These are phyloP conservation scores for Iodosphaeria phyllophila DNA, from an alignment of 2,329 filamentous ascomycete species.

Conservation along the genomic window DNA sequence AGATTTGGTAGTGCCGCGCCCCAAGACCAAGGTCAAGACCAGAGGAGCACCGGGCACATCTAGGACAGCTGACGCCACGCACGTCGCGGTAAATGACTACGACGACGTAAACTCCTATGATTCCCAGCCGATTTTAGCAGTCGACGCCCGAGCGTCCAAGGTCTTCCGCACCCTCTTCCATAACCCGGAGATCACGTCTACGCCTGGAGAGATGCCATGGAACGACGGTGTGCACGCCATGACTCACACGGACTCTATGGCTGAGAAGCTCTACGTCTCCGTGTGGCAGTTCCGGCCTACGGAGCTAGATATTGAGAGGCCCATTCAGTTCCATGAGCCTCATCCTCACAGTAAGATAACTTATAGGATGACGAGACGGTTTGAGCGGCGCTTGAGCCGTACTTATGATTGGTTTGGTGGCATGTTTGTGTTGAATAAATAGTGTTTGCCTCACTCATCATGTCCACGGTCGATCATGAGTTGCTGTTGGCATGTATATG, in stretches of 20 bases:
- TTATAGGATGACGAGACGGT: slow-evolving; percentile 22
- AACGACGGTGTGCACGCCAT: slow-evolving; percentile 33
- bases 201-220: slow-evolving; percentile 31
- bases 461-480: too few relatives aligned
- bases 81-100: not conserved
- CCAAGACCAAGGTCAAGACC: slow-evolving; percentile 1
- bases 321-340: slow-evolving; percentile 42
- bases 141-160: slow-evolving; percentile 14
- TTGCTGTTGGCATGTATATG: too few relatives aligned
- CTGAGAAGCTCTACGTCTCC: slow-evolving; percentile 39
- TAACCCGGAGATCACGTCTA: slow-evolving; percentile 12
- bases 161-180: slow-evolving; percentile 23
- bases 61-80: not conserved
- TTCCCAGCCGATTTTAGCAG: slow-evolving; percentile 2
- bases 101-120: not conserved
- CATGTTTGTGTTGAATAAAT: slow-evolving; percentile 23
- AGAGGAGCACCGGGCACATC: not conserved
- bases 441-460: too few relatives aligned
- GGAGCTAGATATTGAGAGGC: slow-evolving; percentile 19
- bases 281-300: slow-evolving; percentile 38
- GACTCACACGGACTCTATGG: slow-evolving; percentile 25
- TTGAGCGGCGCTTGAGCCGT: slow-evolving; percentile 27
- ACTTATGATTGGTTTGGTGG: slow-evolving; percentile 29
- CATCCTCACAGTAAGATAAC: slow-evolving; percentile 34
- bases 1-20: too few relatives aligned